These are phyloP conservation scores for Brettanomyces naardenensis DNA, from an alignment of 805 yeast genomes.

Conservation along the genomic window DNA sequence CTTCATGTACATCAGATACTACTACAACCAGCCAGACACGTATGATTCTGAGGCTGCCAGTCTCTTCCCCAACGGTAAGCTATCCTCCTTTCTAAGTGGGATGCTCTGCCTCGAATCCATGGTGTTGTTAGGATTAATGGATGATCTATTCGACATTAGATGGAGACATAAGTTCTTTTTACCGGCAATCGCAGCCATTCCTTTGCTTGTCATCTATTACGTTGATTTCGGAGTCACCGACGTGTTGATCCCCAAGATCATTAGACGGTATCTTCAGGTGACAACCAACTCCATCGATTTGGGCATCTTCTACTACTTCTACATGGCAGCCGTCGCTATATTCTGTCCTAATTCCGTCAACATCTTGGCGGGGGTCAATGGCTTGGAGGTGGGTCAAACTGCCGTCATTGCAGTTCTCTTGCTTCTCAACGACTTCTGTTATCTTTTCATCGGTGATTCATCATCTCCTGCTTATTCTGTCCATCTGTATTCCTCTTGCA, in stretches of 20 bases:
- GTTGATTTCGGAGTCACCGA: slow-evolving; percentile 91
- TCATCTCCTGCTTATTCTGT: slow-evolving; percentile 62
- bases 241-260: slow-evolving; percentile 69
- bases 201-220: slow-evolving; percentile 82
- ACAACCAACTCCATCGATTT: slow-evolving; percentile 51
- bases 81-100: slow-evolving; percentile 82
- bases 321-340: slow-evolving; percentile 88
- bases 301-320: slow-evolving; percentile 71
- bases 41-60: slow-evolving; percentile 2
- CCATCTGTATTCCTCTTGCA: slow-evolving; percentile 72
- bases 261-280: slow-evolving; percentile 34
- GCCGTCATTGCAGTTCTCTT: slow-evolving; percentile 67
- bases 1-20: slow-evolving; percentile 70
- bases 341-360: slow-evolving; percentile 96
- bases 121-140: slow-evolving; percentile 79
- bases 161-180: slow-evolving; percentile 97
- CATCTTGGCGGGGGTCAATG: slow-evolving; percentile 93
- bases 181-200: slow-evolving; percentile 92
- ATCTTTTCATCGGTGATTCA: slow-evolving; percentile 30
- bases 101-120: slow-evolving; percentile 78
- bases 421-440: slow-evolving; percentile 69
- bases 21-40: slow-evolving; percentile 36
- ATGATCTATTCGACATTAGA: slow-evolving; percentile 89
- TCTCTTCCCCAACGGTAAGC: slow-evolving; percentile 69
- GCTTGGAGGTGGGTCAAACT: slow-evolving; percentile 93